A percentile compares a stretch with the other conserved stretches of the same genome.
Evolutionary conservation across 371 early-diverging fungal genomes (phyloP).

Genomic region (Thermomucor indicae-seudaticae): DNA sequence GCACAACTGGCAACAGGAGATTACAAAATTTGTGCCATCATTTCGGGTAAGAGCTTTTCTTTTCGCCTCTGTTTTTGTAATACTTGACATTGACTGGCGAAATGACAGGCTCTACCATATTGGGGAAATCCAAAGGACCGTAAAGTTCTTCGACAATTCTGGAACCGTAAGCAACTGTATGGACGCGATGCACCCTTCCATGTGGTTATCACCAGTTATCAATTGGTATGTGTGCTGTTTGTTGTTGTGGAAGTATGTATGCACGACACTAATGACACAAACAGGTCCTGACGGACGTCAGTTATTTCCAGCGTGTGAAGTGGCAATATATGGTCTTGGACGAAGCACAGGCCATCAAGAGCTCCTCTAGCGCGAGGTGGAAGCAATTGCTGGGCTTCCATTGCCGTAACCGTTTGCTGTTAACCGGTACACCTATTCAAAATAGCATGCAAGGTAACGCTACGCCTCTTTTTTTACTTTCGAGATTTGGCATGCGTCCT

Average conservation of each 20-base stretch:
- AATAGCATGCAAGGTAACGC: constrained; percentile 82
- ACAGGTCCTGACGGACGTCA: constrained; percentile 81
- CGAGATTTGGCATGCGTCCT: background rate
- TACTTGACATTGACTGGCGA: background rate
- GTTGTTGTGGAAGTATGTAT: background rate
- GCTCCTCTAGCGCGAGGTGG: constrained; percentile 87
- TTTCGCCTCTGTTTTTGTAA: background rate
- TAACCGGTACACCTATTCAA: constrained; percentile 98
- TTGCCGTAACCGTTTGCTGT: constrained; percentile 87
- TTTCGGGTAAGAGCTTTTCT: constrained; percentile 73
- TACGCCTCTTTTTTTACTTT: background rate
- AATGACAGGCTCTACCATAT: constrained; percentile 68
- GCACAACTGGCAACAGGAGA: constrained; percentile 98
- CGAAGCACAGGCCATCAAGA: constrained; percentile 98
- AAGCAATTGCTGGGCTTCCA: constrained; percentile 90
- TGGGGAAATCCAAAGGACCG: constrained; percentile 94
- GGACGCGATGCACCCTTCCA: constrained; percentile 86
- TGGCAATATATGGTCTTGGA: constrained; percentile 99
- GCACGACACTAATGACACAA: too few relatives aligned
- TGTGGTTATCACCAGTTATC: constrained; percentile 94
- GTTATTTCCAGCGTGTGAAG: constrained; percentile 83
- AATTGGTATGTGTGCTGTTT: constrained; percentile 54
- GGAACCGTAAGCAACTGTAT: constrained; percentile 75
- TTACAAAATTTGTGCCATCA: constrained; percentile 84
- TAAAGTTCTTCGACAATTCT: constrained; percentile 80